Conservation (phyloP, 108 stramenopile species). For the Cyclostephanos tholiformis region DNA sequence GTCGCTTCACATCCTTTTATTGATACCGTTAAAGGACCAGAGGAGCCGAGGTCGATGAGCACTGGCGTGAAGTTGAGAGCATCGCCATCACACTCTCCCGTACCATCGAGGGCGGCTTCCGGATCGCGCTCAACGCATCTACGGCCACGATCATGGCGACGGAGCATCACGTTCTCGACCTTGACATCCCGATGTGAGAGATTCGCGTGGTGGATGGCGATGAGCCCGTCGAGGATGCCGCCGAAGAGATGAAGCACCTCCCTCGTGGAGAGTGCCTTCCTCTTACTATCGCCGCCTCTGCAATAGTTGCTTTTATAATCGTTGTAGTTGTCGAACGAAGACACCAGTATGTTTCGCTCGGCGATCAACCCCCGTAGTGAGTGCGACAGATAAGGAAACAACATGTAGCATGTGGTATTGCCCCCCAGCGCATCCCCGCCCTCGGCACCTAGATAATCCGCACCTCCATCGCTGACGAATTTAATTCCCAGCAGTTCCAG, state of each 20-base stretch:
- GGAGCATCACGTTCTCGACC: conserved; percentile 74
- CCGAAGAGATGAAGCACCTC: conserved; percentile 61
- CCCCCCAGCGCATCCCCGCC: neutral
- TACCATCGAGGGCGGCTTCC: neutral
- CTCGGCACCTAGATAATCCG: no score
- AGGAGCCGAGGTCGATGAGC: conserved; percentile 70
- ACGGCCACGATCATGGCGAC: neutral
- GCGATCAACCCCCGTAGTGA: conserved; percentile 73
- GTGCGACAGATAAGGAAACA: conserved; percentile 69
- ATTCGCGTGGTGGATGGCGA: conserved; percentile 63
- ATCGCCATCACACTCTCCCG: neutral
- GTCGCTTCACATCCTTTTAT: conserved; percentile 17
- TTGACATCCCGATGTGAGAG: conserved; percentile 86
- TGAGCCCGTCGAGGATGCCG: conserved; percentile 55
- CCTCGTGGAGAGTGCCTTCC: conserved; percentile 21
- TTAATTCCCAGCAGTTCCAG: conserved; percentile 41
- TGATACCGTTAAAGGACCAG: conserved; percentile 25
- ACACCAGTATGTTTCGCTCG: conserved; percentile 49
- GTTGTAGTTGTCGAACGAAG: neutral
- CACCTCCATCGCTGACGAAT: conserved; percentile 38
- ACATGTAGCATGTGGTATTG: conserved; percentile 68
- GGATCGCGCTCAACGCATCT: neutral
- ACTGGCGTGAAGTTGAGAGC: conserved; percentile 49
- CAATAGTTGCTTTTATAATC: neutral
- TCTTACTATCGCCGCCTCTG: neutral